phyloP scores from a whole-genome alignment of 495 filamentous ascomycete genomes.

The Neurospora pannonica region DNA sequence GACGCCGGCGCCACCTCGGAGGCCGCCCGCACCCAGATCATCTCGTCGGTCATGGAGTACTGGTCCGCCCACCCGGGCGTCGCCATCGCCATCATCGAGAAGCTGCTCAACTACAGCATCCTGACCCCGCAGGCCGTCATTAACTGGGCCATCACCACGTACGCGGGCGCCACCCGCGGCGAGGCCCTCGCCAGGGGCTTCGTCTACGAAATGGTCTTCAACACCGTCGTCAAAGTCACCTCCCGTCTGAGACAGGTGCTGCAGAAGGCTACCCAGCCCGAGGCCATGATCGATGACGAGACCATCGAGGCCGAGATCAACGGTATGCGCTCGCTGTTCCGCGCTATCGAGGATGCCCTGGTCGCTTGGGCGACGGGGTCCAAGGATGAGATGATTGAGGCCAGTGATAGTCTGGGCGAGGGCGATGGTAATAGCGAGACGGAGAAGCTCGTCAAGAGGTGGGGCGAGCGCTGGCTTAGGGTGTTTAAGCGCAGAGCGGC shows the following conservation, averaged over 20 bases:
- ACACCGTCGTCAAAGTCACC: slow-evolving; percentile 87
- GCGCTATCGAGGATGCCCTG: slow-evolving; percentile 69
- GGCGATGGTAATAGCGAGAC: slow-evolving; percentile 41
- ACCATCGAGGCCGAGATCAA: slow-evolving; percentile 54
- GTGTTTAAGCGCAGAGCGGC: slow-evolving; percentile 74
- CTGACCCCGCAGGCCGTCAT: slow-evolving; percentile 73
- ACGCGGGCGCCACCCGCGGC: slow-evolving; percentile 40
- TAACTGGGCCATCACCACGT: slow-evolving; percentile 72
- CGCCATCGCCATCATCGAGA: slow-evolving; percentile 89
- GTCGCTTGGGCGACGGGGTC: slow-evolving; percentile 60
- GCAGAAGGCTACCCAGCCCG: slow-evolving; percentile 34
- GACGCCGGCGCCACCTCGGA: slow-evolving; percentile 64
- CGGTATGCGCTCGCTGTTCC: slow-evolving; percentile 71
- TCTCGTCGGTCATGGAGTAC: slow-evolving; percentile 81
- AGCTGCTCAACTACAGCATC: slow-evolving; percentile 95
- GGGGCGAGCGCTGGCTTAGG: slow-evolving; percentile 78
- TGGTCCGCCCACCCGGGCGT: slow-evolving; percentile 90
- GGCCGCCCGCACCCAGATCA: slow-evolving; percentile 73
- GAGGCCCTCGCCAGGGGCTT: slow-evolving; percentile 60
- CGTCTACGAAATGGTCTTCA: slow-evolving; percentile 80
- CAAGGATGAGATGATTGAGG: slow-evolving; percentile 59
- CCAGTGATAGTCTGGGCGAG: slow-evolving; percentile 34
- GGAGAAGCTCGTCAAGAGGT: slow-evolving; percentile 60
- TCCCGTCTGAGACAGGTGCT: slow-evolving; percentile 79
- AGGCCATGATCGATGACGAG: slow-evolving; percentile 31